Base-by-base conservation (phyloP, 108 stramenopile species). In the Fistulifera pelliculosa region DNA sequence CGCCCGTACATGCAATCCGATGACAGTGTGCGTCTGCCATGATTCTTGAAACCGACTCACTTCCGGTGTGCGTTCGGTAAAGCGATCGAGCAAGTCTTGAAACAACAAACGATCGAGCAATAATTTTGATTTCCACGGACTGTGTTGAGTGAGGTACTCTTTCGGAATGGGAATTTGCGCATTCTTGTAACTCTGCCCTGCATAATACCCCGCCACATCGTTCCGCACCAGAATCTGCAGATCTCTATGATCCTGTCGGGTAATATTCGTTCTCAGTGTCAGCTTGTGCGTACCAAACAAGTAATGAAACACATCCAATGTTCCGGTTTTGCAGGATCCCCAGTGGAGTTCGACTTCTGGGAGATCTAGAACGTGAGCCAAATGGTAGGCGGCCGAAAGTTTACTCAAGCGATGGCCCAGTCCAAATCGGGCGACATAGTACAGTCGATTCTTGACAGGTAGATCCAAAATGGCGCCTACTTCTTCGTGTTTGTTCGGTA, bases 1-100 rank as follows among this genome's bases (percentile, higher is more conserved):
- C 15, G 69, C 60, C 2, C 80, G 69, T 12, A 81, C 41, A 51
- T 81, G 80, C 49, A 81, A 41, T 31, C 80, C 80, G 53, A 81
- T 60, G n/a, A 81, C 73, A 27, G 61, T 65, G 44, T 68, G 66
- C 12, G 61, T 41, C 24, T 47, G 39, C 4, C 38, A 39, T 45
- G 4, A 11, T 11, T 45, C 7, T 45, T 8, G 44, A 4, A 45
- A 45, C 5, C 59, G 64, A 4, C 3, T 3, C 19, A 13, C 14
- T 11, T 41, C 14, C 14, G 44, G 7, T 6, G 16, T 17, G 21
- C 44, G 44, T 21, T 45, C 6, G 7, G 11, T 45, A 63, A 81
- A 81, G 14, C 61, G 22, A 1, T 56, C 23, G 17, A 52, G 39
- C 17, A 81, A 40, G 15, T 28, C 41, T 26, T 22, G 28, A 52